phyloP scores from a whole-genome alignment of 371 early-diverging fungal species.

The Nosema muscidifuracis region DNA sequence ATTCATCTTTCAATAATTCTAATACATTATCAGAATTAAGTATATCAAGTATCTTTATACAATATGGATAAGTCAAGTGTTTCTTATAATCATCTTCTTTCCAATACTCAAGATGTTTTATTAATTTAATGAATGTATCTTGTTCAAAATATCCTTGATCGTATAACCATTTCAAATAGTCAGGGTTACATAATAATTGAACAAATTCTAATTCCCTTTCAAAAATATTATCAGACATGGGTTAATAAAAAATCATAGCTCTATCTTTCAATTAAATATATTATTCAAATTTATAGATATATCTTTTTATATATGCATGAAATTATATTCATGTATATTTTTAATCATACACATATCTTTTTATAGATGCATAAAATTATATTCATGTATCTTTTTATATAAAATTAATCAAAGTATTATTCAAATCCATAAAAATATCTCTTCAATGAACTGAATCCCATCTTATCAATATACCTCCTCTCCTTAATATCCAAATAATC shows the following conservation, averaged over 20 bases:
- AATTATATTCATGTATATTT: too few relatives aligned
- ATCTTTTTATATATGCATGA: too few relatives aligned
- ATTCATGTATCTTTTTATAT: too few relatives aligned
- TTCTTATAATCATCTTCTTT: conserved; percentile 48
- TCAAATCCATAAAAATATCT: neutral
- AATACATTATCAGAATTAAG: conserved; percentile 47
- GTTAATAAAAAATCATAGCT: too few relatives aligned
- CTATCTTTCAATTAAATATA: too few relatives aligned
- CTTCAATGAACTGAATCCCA: neutral
- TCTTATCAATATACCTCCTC: neutral
- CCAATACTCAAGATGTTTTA: conserved; percentile 60
- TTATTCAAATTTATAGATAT: too few relatives aligned
- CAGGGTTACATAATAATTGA: conserved; percentile 63
- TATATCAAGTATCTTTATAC: conserved; percentile 55
- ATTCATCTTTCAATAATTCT: conserved; percentile 22
- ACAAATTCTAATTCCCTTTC: conserved; percentile 63
- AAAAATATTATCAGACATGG: conserved; percentile 47
- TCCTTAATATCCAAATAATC: neutral
- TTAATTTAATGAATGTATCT: conserved; percentile 52
- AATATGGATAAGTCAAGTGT: conserved; percentile 61
- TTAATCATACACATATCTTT: too few relatives aligned
- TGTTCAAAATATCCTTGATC: conserved; percentile 57
- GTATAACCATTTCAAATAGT: conserved; percentile 60
- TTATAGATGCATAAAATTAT: too few relatives aligned
- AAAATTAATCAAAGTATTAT: too few relatives aligned